A percentile compares a stretch with the other conserved stretches of the same genome.
Evolutionary conservation across 2,329 filamentous ascomycete species (phyloP).

Genomic region (Dothistroma septosporum): DNA sequence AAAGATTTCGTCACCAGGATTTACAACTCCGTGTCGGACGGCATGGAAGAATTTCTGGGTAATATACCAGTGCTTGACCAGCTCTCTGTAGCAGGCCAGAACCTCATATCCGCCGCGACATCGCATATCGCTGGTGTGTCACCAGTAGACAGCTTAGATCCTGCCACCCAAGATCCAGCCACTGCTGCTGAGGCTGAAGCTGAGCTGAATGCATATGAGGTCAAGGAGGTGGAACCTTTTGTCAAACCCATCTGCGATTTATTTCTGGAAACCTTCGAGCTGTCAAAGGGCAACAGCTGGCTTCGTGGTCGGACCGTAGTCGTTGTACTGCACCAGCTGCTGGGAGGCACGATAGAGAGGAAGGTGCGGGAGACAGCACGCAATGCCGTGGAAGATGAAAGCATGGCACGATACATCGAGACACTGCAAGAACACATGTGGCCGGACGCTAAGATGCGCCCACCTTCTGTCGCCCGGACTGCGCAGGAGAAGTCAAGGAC

Average conservation of each 20-base stretch:
- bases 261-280: constrained; percentile 90
- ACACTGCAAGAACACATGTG: constrained; percentile 74
- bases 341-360: constrained; percentile 92
- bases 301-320: constrained; percentile 91
- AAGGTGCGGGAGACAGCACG: constrained; percentile 85
- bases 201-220: constrained; percentile 88
- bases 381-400: constrained; percentile 70
- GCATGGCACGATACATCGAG: constrained; percentile 69
- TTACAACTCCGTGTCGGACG: constrained; percentile 94
- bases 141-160: constrained; percentile 42
- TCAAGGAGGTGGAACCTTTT: constrained; percentile 84
- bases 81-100: constrained; percentile 86
- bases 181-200: constrained; percentile 77
- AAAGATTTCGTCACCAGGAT: constrained; percentile 85
- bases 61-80: constrained; percentile 96
- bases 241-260: constrained; percentile 98
- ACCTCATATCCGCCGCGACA: constrained; percentile 71
- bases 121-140: constrained; percentile 45
- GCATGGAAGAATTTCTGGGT: constrained; percentile 95
- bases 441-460: constrained; percentile 62
- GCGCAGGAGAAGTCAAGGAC: constrained; percentile 71
- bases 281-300: constrained; percentile 96
- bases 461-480: constrained; percentile 55
- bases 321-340: constrained; percentile 89
- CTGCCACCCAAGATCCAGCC: constrained; percentile 42